These are phyloP conservation scores for Phanerodontia chrysosporium DNA, from an alignment of 768 basidiomycete species.

Conservation along the genomic window DNA sequence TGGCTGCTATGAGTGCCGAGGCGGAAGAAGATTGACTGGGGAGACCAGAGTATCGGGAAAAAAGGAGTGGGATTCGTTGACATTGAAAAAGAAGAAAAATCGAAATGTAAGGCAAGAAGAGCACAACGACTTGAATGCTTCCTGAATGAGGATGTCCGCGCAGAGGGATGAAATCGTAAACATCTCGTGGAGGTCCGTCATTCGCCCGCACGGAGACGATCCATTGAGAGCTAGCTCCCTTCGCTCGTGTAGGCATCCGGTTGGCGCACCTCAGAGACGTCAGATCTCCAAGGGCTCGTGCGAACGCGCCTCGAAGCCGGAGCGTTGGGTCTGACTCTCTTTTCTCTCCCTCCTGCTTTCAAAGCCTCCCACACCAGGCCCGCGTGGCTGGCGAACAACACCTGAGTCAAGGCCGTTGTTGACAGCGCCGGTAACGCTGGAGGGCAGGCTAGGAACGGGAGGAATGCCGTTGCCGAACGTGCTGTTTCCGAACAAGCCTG, in stretches of 20 bases:
- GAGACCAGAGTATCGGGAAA: conserved; percentile 3
- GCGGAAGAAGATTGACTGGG: background rate
- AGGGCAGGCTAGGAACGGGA: conserved; percentile 78
- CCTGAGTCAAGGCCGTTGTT: conserved; percentile 36
- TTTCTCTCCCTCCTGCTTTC: conserved; percentile 44
- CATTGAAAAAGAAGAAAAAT: conserved; percentile 5
- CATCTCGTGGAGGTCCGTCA: conserved; percentile 5
- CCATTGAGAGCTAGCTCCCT: conserved; percentile 1
- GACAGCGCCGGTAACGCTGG: conserved; percentile 35
- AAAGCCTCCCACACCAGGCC: conserved; percentile 77
- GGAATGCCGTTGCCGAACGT: conserved; percentile 51
- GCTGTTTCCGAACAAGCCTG: conserved; percentile 55
- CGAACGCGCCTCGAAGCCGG: conserved; percentile 75
- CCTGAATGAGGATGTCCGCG: conserved; percentile 2
- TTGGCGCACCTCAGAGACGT: background rate
- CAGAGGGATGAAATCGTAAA: conserved; percentile 3
- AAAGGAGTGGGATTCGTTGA: conserved; percentile 8
- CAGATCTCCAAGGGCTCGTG: conserved; percentile 86
- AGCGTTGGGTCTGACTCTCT: conserved; percentile 58
- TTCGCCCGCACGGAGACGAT: conserved; percentile 10
- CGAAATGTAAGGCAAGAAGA: background rate
- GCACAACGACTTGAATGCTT: background rate
- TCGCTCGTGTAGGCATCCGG: background rate
- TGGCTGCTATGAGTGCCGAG: conserved; percentile 12
- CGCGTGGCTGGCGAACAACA: conserved; percentile 82